Base-by-base conservation (phyloP, 148 eudicot species). In the Pouteria glomerata region DNA sequence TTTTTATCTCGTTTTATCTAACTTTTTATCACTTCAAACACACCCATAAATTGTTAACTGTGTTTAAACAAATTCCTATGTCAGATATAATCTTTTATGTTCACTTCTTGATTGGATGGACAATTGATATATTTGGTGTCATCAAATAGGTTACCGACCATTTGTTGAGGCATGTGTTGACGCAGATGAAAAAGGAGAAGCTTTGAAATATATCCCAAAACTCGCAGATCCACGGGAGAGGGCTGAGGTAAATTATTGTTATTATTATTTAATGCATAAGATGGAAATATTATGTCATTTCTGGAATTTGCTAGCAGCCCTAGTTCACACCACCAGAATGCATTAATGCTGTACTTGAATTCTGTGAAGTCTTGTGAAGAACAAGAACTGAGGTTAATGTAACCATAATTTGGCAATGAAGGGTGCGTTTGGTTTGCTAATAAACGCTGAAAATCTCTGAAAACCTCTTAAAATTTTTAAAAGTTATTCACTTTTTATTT, bases 141-240 rank as follows among this genome's bases (percentile, higher is more conserved):
- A n/a, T 77, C 11, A 14, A 73, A 58, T 80, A 96, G 99, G 99
- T 68, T 96, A 84, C 68, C 89, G 90, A 60, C 97, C 97, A 57
- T 96, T 96, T 73, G 97, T 92, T 52, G 99, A 96, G 86, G 97
- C 99, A 71, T 92, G 99, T 76, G 75, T 90, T 72, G 99, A 92
- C 26, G 94, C 97, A 24, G 92, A 84, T 68, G 99, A 96, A 80
- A 96, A 85, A 74, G 83, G 39, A 56, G 97, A 96, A 88, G 99
- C 97, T 26, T 81, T 87, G 12, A 96, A 96, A 74, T 96, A 96
- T 72, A 96, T 96, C 15, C 94, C 99, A 48, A 96, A 92, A 75
- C 87, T 92, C 6, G 51, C 80, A 57, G 99, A 92, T 77, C 90
- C 88, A 52, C 67, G 86, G 42, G 97, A 96, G 72, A 82, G 77